Evolutionary conservation across 2,329 filamentous ascomycete genomes (phyloP).

Genomic region (Colletotrichum sp.): DNA sequence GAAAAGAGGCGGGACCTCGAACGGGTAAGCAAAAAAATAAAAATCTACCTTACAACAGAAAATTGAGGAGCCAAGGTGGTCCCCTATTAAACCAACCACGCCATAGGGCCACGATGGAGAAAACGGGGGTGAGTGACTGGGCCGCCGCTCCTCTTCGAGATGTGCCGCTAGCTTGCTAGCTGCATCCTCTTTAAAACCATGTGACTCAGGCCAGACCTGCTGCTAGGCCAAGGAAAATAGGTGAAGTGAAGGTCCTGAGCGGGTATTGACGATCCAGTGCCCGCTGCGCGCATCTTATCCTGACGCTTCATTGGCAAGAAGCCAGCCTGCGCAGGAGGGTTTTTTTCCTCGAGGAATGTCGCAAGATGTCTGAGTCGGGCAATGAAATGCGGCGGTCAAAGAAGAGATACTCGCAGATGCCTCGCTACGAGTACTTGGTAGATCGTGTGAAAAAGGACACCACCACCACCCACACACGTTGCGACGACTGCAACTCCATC

Average conservation of each 20-base stretch:
- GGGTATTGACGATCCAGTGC: conserved; percentile 5
- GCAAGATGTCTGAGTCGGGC: background rate
- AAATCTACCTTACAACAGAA: background rate
- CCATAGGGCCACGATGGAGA: conserved; percentile 20
- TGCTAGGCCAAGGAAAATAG: background rate
- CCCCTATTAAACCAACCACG: conserved; percentile 10
- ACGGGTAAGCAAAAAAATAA: background rate
- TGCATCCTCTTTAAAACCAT: conserved; percentile 21
- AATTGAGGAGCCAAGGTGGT: conserved; percentile 8
- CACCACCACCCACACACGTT: background rate
- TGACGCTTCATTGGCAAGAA: background rate
- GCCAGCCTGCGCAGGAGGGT: background rate
- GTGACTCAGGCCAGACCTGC: conserved; percentile 10
- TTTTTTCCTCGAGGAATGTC: background rate
- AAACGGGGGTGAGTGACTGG: background rate
- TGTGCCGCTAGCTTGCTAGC: conserved; percentile 18
- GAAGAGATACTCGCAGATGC: background rate
- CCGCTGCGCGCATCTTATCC: conserved; percentile 8
- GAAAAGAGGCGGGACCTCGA: background rate
- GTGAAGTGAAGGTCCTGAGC: background rate
- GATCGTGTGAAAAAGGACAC: background rate
- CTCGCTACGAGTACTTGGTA: background rate
- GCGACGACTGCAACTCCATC: background rate
- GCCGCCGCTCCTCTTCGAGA: background rate
- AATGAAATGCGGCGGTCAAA: background rate